phyloP scores from a whole-genome alignment of 2,329 filamentous ascomycete species.

The Fusarium sambucinum region DNA sequence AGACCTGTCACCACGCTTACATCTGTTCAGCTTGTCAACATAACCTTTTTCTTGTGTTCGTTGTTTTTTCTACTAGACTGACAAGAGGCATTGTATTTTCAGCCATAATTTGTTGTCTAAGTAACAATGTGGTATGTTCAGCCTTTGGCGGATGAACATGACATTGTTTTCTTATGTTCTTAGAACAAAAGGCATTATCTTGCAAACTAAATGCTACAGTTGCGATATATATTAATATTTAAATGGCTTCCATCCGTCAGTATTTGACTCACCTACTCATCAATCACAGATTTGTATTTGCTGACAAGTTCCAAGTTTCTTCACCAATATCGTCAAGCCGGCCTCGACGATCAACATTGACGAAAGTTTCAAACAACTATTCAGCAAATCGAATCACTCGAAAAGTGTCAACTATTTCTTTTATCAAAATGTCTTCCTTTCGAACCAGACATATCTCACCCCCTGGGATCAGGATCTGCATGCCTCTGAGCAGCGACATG shows the following conservation, averaged over 20 bases:
- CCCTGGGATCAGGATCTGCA: constrained; percentile 12
- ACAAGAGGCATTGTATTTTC: too few species aligned
- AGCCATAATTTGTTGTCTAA: too few species aligned
- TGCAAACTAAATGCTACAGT: neutral
- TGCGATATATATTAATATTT: neutral
- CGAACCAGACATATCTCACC: too few species aligned
- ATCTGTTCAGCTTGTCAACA: too few species aligned
- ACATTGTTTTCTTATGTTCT: neutral
- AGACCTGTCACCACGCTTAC: too few species aligned
- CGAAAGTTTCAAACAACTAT: neutral
- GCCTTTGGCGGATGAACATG: too few species aligned
- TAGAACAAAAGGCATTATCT: constrained; percentile 6
- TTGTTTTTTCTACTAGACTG: too few species aligned
- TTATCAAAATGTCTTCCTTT: constrained; percentile 7
- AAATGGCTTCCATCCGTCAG: neutral
- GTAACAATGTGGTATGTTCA: too few species aligned
- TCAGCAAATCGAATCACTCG: neutral
- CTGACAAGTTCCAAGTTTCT: constrained; percentile 4
- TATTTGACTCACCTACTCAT: neutral
- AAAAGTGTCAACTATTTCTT: neutral
- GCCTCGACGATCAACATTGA: constrained; percentile 1
- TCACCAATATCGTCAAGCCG: constrained; percentile 2
- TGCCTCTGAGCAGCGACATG: constrained; percentile 6
- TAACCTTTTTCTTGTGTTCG: too few species aligned
- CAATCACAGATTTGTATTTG: neutral